Conservation (phyloP, 345 rosid genomes). For the Eucalyptus fibrosa region DNA sequence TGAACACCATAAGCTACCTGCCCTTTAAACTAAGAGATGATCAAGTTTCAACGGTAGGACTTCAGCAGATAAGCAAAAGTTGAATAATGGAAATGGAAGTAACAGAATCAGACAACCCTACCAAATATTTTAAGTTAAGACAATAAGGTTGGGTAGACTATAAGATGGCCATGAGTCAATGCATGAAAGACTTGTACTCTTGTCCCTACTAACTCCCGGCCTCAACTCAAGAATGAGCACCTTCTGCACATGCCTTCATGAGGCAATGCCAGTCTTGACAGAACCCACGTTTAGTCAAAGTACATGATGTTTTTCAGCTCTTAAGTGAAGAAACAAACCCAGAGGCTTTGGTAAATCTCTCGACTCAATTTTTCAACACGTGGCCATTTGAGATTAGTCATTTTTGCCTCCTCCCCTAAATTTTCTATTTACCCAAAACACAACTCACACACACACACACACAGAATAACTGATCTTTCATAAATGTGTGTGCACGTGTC, state of each 20-base stretch:
- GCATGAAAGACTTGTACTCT: not conserved
- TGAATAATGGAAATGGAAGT: not conserved
- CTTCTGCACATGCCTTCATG: not conserved
- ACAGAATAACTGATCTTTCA: not conserved
- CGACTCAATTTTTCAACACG: not conserved
- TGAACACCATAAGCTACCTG: not conserved
- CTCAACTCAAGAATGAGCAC: not conserved
- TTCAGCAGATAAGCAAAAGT: not conserved
- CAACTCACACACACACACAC: not conserved
- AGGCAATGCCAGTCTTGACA: not conserved
- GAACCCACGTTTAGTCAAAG: not conserved
- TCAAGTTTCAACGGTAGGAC: not conserved
- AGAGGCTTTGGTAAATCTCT: not conserved
- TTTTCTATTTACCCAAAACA: not conserved
- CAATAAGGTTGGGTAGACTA: not conserved
- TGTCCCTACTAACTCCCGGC: not conserved
- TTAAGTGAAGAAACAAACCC: not conserved
- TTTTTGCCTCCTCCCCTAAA: not conserved
- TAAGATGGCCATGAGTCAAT: not conserved
- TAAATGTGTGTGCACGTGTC: not conserved
- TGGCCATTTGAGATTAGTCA: not conserved
- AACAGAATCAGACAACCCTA: not conserved
- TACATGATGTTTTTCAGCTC: not conserved
- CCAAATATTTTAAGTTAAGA: not conserved
- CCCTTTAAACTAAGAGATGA: not conserved